Evolutionary conservation across 2,329 filamentous ascomycete species (phyloP).

Genomic region (Calonectria honghensis): DNA sequence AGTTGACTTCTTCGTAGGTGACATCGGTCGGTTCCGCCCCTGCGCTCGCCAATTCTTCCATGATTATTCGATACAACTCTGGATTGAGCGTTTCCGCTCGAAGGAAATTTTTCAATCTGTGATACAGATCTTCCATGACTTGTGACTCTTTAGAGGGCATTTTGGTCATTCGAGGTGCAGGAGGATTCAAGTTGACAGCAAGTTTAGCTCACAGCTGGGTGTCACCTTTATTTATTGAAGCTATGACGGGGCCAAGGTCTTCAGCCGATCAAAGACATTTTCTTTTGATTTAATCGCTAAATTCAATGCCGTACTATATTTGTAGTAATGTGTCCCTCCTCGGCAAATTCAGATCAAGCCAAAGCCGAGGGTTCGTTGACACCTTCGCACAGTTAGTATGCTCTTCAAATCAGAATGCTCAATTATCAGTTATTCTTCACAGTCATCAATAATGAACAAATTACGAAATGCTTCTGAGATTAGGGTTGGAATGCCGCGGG

Average conservation of each 20-base stretch:
- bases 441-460: neutral
- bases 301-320: neutral
- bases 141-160: conserved; percentile 26
- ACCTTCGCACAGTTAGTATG: neutral
- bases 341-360: neutral
- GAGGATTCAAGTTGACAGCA: neutral
- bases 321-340: neutral
- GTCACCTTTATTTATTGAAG: neutral
- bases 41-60: conserved; percentile 4
- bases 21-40: conserved; percentile 12
- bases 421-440: neutral
- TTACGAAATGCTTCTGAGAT: neutral
- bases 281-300: neutral
- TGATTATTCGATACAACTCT: conserved; percentile 19
- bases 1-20: conserved; percentile 21
- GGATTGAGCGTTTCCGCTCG: neutral
- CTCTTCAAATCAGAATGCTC: neutral
- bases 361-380: neutral
- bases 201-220: neutral
- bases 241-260: neutral
- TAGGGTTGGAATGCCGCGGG: neutral
- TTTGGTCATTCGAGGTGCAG: neutral
- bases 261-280: neutral
- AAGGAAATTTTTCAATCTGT: neutral
- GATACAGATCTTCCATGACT: conserved; percentile 4